A percentile compares a stretch with the other conserved stretches of the same genome.
These are phyloP conservation scores for Polychaeton citri DNA, from an alignment of 2,329 filamentous ascomycete species.

Conservation along the genomic window DNA sequence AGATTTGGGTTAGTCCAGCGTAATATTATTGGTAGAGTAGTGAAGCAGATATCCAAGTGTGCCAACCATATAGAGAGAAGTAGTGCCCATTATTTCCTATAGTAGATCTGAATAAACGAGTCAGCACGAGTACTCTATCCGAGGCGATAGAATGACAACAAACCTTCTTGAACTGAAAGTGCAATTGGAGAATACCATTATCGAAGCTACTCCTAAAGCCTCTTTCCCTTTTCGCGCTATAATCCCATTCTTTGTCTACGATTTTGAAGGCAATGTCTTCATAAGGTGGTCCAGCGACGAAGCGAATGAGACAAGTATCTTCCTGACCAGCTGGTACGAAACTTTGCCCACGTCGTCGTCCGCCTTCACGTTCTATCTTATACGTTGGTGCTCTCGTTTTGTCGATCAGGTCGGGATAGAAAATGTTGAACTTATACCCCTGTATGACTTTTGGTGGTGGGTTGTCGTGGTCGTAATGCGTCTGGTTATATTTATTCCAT, in stretches of 20 bases:
- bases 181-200: conserved; percentile 91
- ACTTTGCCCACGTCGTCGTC: conserved; percentile 76
- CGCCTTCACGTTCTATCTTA: conserved; percentile 87
- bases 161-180: conserved; percentile 98
- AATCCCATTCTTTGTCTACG: conserved; percentile 98
- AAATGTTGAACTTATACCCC: conserved; percentile 99
- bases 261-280: conserved; percentile 95
- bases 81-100: conserved; percentile 1
- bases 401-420: conserved; percentile 94
- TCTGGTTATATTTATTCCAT: conserved; percentile 99
- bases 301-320: conserved; percentile 91
- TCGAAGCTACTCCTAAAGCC: conserved; percentile 96
- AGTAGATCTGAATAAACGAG: not conserved
- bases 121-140: not conserved
- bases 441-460: conserved; percentile 96
- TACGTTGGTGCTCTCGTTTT: conserved; percentile 90
- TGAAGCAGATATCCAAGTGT: too few relatives aligned
- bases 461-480: conserved; percentile 97
- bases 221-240: conserved; percentile 84
- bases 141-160: conserved; percentile 4
- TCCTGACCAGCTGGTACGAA: conserved; percentile 89
- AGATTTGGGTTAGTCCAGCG: too few relatives aligned
- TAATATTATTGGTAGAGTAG: too few relatives aligned
- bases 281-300: conserved; percentile 89
- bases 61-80: too few relatives aligned